Evolutionary conservation across 805 yeast species (phyloP), one percentile per base, ranked within the genome.

Genomic region (Saccharomyces eubayanus): DNA sequence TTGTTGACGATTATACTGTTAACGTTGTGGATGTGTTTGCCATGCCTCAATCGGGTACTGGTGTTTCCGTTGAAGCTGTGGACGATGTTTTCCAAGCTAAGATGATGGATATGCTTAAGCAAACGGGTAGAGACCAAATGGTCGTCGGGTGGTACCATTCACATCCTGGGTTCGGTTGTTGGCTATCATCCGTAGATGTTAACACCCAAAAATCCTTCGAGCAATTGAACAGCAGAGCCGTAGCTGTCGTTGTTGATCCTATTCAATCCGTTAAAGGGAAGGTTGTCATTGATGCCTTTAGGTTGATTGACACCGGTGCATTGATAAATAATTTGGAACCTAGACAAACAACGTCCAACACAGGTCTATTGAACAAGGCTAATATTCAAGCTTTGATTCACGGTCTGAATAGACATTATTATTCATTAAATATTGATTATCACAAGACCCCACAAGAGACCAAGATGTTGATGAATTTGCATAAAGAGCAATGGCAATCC

Each of bases 131-230:
- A 71, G 97, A 91, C 72, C 96, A 94, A 70, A 90, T 89, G 89
- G 99, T 94, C 52, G 99, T 94, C 50, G 99, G 99, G 31, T 94
- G 99, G 99, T 94, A 94, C 75, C 99, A 94, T 70, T 91, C 98
- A 12, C 99, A 94, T 73, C 99, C 99, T 4, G 99, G 99, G 16
- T 94, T 92, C 70, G 99, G 99, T n/a, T 94, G 99, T 76, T 94
- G 99, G 99, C 78, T 94, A 62, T 91, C 98, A 11, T 84, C 91
- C 29, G 98, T 94, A 29, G 99, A 94, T 79, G 96, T 94, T 56
- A 89, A 90, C 71, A 94, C 99, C 2, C 99, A 94, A 69, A 97
- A 92, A 70, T 89, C 97, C 36, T 94, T 94, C 67, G 99, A 94
- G 70, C 97, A 90, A 72, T 82, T 94, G 71, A 92, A 92, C 70